Base-by-base conservation (phyloP, 1,284 basidiomycete genomes). In the Cryptococcus wingfieldii region DNA sequence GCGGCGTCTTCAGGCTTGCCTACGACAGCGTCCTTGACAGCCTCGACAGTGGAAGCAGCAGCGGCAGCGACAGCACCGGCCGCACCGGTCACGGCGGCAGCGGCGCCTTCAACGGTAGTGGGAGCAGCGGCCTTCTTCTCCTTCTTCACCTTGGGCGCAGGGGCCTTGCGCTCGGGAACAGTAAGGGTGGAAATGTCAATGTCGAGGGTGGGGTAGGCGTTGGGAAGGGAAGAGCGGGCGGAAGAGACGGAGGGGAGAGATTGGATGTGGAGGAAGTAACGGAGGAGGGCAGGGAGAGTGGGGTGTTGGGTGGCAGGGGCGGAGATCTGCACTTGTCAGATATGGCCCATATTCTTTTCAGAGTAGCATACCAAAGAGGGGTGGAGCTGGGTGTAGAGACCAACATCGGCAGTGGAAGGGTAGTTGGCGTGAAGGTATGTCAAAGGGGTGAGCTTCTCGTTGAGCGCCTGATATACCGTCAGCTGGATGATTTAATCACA, bases 251-350 rank as follows among this genome's bases (percentile, higher is more conserved):
- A 82, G 4, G 85, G 80, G 23, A 81, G 81, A 49, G 83, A 81
- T 79, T 97, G 93, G 59, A 97, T 84, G 74, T 95, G 89, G 73
- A 93, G 88, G 72, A 96, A 95, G 81, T 94, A 95, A 51, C 94
- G 89, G 46, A 89, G 88, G 47, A 97, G 77, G 27, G 89, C 83
- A 6, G 93, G 90, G 55, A 84, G 82, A 28, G 84, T 78, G 71
- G 87, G 86, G 78, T 89, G 86, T 73, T 88, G 83, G 23, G 81
- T 64, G 0, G 86, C 79, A 61, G 56, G 58, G 28, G 63, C 64
- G 62, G 62, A 60, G 48, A 54, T 50, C 70, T 69, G 50, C 5
- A 18, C 8, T 12, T 42, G 19, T 42, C 16, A 47, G 28, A 47
- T 23, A 14, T 12, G 39, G 60, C 38, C 23, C 23, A 23, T 53